Evolutionary conservation across 2,329 filamentous ascomycete genomes (phyloP), one percentile per base, ranked within the genome.

Genomic region (Paecilomyces fulvus): DNA sequence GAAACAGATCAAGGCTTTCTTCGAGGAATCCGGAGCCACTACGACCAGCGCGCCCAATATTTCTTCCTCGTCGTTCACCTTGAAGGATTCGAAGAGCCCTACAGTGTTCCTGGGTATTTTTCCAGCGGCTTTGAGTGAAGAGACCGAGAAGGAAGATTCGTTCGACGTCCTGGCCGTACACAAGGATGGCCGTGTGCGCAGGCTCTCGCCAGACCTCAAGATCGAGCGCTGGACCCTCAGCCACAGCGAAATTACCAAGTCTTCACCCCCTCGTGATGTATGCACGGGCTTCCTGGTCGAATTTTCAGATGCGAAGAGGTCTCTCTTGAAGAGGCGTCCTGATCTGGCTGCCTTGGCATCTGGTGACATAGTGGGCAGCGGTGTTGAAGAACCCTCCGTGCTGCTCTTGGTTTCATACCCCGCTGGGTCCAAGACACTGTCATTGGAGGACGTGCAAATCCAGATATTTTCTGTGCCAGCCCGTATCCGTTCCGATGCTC

Each of bases 1-100:
- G 56, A 71, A 76, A 37, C 76, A 81, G 56, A 68, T 86, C 6
- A 71, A 83, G 33, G 79, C 77, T 58, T 84, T 84, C 57, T 70
- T 75, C 17, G 82, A 85, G 58, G 76, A 80, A 55, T 68, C 67
- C 31, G 61, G 66, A 17, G 62, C 63, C 12, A 69, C 59, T 50
- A 65, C 64, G 55, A 67, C 64, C 14, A 68, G 60, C 54, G 70
- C 67, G 20, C 66, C 68, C 4, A 64, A 58, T 49, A 76, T 75
- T 54, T 71, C 68, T 51, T 75, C 70, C n/a, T 67, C 67, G 3
- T 67, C 69, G n/a, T 72, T 71, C 59, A 65, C 65, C 7, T 64
- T 75, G 52, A 71, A 66, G 43, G 71, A 72, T 56, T 70, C 70
- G 10, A 63, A 60, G 3, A 75, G 70, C 58, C 70, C 73, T 12